A percentile compares a stretch with the other conserved stretches of the same genome.
Conservation (phyloP, 2,329 filamentous ascomycete genomes). For the Aspergillus fumigatus region DNA sequence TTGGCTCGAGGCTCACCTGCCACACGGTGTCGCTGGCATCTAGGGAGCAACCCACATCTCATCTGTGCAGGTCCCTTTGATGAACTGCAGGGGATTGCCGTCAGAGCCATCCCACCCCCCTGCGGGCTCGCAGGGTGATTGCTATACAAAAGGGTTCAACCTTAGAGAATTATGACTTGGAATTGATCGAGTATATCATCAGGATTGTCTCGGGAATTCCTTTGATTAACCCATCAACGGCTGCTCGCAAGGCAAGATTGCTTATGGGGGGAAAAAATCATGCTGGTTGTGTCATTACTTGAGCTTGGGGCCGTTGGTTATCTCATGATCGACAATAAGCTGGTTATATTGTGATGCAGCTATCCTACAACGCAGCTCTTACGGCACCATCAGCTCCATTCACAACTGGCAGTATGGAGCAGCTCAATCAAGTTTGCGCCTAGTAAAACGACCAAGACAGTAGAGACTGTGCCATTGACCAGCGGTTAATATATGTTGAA, state of each 20-base stretch:
- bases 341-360: background rate
- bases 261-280: background rate
- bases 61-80: slow-evolving; percentile 4
- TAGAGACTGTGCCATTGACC: background rate
- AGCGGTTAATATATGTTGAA: background rate
- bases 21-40: slow-evolving; percentile 2
- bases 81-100: slow-evolving; percentile 2
- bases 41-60: slow-evolving; percentile 1
- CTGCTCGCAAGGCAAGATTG: background rate
- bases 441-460: background rate
- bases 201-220: background rate
- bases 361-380: background rate
- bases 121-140: slow-evolving; percentile 1
- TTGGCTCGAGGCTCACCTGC: background rate
- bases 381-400: background rate
- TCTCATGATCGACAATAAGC: background rate
- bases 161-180: background rate
- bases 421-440: background rate
- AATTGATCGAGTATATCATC: background rate
- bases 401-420: background rate
- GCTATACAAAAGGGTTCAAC: background rate
- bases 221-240: background rate
- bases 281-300: background rate
- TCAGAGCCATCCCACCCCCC: slow-evolving; percentile 1
- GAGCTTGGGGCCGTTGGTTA: background rate